Base-by-base conservation (phyloP, 768 basidiomycete species). In the Dacryopinax primogenitus region DNA sequence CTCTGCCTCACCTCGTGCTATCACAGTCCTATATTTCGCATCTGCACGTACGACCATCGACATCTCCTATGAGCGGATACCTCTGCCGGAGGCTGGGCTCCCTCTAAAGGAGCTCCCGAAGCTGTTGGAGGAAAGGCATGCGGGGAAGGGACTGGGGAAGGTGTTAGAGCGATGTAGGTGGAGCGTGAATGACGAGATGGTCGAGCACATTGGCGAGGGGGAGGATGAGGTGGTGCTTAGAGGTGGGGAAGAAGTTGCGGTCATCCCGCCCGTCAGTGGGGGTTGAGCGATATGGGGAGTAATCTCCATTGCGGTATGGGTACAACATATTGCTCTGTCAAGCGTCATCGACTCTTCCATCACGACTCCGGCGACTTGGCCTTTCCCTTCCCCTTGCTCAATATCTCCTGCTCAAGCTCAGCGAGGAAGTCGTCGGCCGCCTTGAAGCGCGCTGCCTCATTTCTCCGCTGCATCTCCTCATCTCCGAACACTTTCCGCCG, bases 161-260 rank as follows among this genome's bases (percentile, higher is more conserved):
- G 78, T 90, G 23, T 76, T 92, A 33, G 73, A 79, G 58, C 75
- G 78, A 33, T 85, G 85, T 68, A 81, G 81, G 72, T 90, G 90
- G 88, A 88, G 88, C 70, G 87, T 91, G 13, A 77, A 90, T 70
- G 86, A 80, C 63, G 87, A 88, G 75, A 90, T 90, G 87, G 80
- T 89, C 36, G 64, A 63, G 1, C 83, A 86, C 13, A 78, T 85
- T 66, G 79, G 80, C 1, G 75, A 77, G n/a, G 66, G 67, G 0
- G 75, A 82, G 21, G 65, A 68, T 63, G 65, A 66, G 34, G 65
- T 36, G 47, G 63, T 64, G 51, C 73, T 92, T 51, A 78, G 74
- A 47, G 86, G 87, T 12, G 88, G 87, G 23, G 88, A 91, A 73
- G 86, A 88, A 70, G 82, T 90, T 7, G 88, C 85, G 15, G 79